Base-by-base conservation (phyloP, 805 yeast species). In the Candida sithepensis region DNA sequence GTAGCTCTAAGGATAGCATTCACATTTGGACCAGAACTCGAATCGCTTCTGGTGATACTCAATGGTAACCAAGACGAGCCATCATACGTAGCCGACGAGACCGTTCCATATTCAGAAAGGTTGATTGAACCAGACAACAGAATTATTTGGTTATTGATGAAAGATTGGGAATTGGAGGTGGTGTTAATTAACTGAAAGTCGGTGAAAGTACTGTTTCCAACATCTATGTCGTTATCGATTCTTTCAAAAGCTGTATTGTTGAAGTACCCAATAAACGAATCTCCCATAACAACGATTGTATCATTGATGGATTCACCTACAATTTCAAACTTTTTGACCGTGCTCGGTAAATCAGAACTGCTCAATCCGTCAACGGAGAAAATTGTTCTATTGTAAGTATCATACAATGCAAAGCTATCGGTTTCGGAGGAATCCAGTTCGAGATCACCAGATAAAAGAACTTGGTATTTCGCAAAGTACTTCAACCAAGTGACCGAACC, bases 21-120 rank as follows among this genome's bases (percentile, higher is more conserved):
- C 28, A 20, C 64, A 42, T n/a, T 32, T 32, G 37, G 23, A 22
- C 23, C 8, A 12, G 42, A n/a, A 4, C 20, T 8, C 5, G 65
- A 41, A 19, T 54, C 65, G 46, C 64, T 63, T 0, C 57, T 39
- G 1, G 85, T 66, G 50, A 77, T 76, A 2, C 80, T 60, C 48
- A 74, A 79, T 12, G 96, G 96, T 26, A 67, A 58, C 96, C 96
- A 89, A 7, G 55, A 43, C 0, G 68, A 53, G 1, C 95, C 90
- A 59, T 88, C 81, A 65, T 64, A 88, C 24, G 78, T 65, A 0
- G 91, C 92, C 23, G 81, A 72, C 36, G 82, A 77, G 2, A 78
- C 80, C 22, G 66, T 59, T 0, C 91, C 94, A 57, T 75, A 81
- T 2, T 62, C 62, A 2, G 65, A 54, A 36, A 85, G 58, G 3